Evolutionary conservation across 106 monocot species (phyloP), one percentile per base, ranked within the genome.

Genomic region (Narthecium ossifragum): DNA sequence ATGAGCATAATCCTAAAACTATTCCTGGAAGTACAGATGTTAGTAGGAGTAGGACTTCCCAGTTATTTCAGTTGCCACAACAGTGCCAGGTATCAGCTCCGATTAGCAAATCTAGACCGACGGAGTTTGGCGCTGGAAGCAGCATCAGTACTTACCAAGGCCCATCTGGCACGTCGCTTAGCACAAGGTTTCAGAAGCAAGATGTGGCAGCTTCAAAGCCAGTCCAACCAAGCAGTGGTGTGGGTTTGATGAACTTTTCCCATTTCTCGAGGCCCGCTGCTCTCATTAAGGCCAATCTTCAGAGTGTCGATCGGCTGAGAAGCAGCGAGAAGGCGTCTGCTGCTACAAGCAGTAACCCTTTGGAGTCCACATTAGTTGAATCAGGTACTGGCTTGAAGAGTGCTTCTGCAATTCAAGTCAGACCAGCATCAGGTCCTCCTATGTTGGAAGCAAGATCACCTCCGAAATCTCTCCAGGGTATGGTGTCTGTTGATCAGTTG

Each of bases 251-350:
- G 67, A 88, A 94, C 40, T 89, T 85, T 53, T 72, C 89, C 15
- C 82, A 80, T 65, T 89, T 94, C 55, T 57, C 80, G 0, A 84
- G 88, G 52, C 81, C 88, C 1, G 59, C 47, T 36, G 41, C 75
- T n/a, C 60, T 73, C 21, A 63, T 54, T 30, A 81, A 79, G 47
- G 67, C 75, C 21, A 84, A 58, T 53, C 54, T 78, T 39, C 57
- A 75, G 29, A 73, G 58, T 46, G 25, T 45, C 8, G 82, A 83
- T 51, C 78, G 75, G 63, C 46, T 75, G 77, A 70, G 61, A 43
- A 75, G 67, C 52, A 69, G 64, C 46, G 85, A 74, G 14, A 85
- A 79, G 38, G 62, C 71, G 10, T 73, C 73, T 10, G 70, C 75
- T 41, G 49, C 70, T 48, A 26, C 62, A 8, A 73, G 65, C 31